Base-by-base conservation (phyloP, 306 rosid genomes). In the Mucuna pruriens region DNA sequence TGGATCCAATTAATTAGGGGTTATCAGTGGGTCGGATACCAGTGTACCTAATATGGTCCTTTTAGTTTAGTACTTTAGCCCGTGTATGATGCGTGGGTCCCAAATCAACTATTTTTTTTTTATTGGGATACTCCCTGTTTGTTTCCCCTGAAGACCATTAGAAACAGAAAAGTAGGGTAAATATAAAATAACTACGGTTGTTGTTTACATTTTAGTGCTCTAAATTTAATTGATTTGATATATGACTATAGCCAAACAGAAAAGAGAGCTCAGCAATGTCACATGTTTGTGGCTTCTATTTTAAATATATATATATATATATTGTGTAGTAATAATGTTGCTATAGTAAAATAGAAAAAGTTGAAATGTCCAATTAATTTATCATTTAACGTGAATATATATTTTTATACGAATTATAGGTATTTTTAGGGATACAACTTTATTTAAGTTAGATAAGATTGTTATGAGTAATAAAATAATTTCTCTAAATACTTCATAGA, bases 31-130 rank as follows among this genome's bases (percentile, higher is more conserved):
- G 80, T 90, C 86, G 74, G 66, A 84, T 84, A 54, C 87, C 80
- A 72, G 65, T 70, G 85, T 84, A 82, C 90, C 88, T 84, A 61
- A 79, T 20, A 52, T 87, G 81, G 81, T 84, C 84, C 87, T 77
- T 58, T 77, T 34, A 45, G 74, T 46, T 69, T 42, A 23, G 73
- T 39, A 67, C 52, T 74, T 71, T 87, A 82, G 90, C 91, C 88
- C 88, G 51, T 79, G 33, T 70, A 86, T 87, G 26, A 78, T 63
- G 5, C 55, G 85, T 86, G 90, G 91, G 89, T 84, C 90, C 90
- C 46, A 73, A n/a, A 5, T 48, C 25, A 57, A 45, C 48, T 17
- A 54, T 26, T 7, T 26, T 3, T 9, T 31, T 22, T 45, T 17
- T 61, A 6, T 74, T 73, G 16, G 17, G 12, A 26, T 16, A 2